Evolutionary conservation across 176 grass and related monocot genomes (phyloP).

Genomic region (Rhynchospora tenuis): DNA sequence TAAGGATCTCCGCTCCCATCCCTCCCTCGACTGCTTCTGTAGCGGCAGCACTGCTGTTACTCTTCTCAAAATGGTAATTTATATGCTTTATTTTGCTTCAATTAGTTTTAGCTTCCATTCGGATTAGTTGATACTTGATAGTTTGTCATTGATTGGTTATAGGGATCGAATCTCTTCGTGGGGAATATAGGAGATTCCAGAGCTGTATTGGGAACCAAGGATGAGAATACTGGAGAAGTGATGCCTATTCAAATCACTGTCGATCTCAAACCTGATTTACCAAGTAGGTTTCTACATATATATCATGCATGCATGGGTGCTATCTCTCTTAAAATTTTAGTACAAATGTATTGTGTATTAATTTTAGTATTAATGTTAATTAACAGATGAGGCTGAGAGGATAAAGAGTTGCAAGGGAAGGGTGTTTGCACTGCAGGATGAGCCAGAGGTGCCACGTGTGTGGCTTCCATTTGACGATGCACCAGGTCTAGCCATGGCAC

Average conservation of each 20-base stretch:
- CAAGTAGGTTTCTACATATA: conserved; percentile 44
- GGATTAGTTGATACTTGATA: neutral
- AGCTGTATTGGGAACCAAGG: conserved; percentile 74
- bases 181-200: conserved; percentile 93
- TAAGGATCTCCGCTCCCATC: conserved; percentile 83
- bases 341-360: neutral
- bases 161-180: conserved; percentile 81
- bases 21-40: conserved; percentile 71
- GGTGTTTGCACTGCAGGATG: conserved; percentile 90
- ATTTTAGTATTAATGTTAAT: neutral
- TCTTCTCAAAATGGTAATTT: conserved; percentile 75
- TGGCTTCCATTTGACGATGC: conserved; percentile 95
- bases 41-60: conserved; percentile 92
- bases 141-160: neutral
- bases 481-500: conserved; percentile 86
- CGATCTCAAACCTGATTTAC: conserved; percentile 96
- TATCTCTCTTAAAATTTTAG: neutral
- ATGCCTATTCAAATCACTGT: conserved; percentile 75
- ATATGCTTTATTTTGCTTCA: neutral
- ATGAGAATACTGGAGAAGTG: conserved; percentile 36
- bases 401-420: conserved; percentile 95
- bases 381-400: conserved; percentile 80
- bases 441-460: conserved; percentile 92
- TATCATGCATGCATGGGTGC: neutral
- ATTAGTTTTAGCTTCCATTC: neutral